Evolutionary conservation across 2,329 filamentous ascomycete genomes (phyloP).

Genomic region (Cytospora chrysosperma): DNA sequence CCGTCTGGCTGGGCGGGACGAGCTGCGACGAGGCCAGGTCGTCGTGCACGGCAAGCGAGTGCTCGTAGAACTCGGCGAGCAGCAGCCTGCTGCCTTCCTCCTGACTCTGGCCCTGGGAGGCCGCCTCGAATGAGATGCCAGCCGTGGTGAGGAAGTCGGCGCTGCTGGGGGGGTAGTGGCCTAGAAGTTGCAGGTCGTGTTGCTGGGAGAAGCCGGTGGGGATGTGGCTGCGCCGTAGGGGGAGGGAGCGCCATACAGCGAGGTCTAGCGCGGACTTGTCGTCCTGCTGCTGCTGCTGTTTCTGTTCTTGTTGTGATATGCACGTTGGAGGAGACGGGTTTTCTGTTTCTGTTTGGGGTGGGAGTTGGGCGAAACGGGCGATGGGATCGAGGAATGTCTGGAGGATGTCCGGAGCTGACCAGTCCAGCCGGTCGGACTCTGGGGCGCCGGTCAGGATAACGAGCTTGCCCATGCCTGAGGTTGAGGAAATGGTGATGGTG

Average conservation of each 20-base stretch:
- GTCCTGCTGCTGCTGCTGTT: conserved; percentile 8
- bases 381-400: conserved; percentile 44
- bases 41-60: conserved; percentile 72
- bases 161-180: conserved; percentile 32
- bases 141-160: conserved; percentile 50
- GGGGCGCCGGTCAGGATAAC: conserved; percentile 57
- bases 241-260: conserved; percentile 55
- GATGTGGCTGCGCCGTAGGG: conserved; percentile 46
- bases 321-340: conserved; percentile 23
- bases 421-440: conserved; percentile 49
- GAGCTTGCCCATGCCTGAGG: conserved; percentile 34
- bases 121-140: conserved; percentile 36
- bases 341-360: not conserved
- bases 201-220: conserved; percentile 54
- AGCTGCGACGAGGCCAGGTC: conserved; percentile 64
- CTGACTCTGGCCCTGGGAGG: conserved; percentile 18
- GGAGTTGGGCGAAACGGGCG: conserved; percentile 36
- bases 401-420: conserved; percentile 52
- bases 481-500: not conserved
- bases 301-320: conserved; percentile 18
- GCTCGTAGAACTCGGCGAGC: conserved; percentile 70
- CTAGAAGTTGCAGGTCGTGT: conserved; percentile 36
- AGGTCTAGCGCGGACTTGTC: conserved; percentile 29
- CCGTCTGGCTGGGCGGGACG: conserved; percentile 21
- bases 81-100: conserved; percentile 36